Base-by-base conservation (phyloP, 495 filamentous ascomycete genomes). In the Penicillium goetzii region DNA sequence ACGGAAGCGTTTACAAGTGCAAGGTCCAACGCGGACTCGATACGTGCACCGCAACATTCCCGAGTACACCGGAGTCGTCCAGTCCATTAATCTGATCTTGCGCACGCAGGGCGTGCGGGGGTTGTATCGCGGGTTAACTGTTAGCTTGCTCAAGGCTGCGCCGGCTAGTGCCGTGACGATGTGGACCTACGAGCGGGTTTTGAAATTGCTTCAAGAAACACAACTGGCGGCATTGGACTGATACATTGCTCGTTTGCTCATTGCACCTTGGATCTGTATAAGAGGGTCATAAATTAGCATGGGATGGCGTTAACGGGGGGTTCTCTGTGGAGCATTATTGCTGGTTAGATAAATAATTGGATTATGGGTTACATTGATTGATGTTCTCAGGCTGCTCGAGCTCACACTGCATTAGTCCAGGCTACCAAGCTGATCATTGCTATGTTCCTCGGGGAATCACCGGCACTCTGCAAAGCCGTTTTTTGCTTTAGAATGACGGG, bases 121-220 rank as follows among this genome's bases (percentile, higher is more conserved):
- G 0, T 69, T 99, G 61, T 99, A 98, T 74, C 81, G 92, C 51
- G 95, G 95, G 3, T 75, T 99, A 63, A 89, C 88, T 4, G 92
- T 98, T 3, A 92, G 92, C 68, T 73, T 99, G 76, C 64, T 97
- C 61, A 99, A 99, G 81, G 92, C 95, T 17, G 96, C 94, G 32
- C 95, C 95, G 51, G 88, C 96, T 23, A 96, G 92, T 76, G 96
- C 95, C 2, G 87, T 97, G 21, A 99, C 95, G 0, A 95, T 99
- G 91, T 99, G 96, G 95, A 97, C 94, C 1, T 98, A 97, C 77
- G 95, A 97, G 77, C 76, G 86, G 66, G 84, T 83, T 7, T 74
- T 96, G 74, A 82, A 74, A 60, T 67, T 88, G 7, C 75, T 92
- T 45, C 81, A 82, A 36, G 76, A 82, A 43, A 71, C 78, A 58